A percentile compares a stretch with the other conserved stretches of the same genome.
Evolutionary conservation across 2,329 filamentous ascomycete species (phyloP).

Genomic region (Venturia nashicola): DNA sequence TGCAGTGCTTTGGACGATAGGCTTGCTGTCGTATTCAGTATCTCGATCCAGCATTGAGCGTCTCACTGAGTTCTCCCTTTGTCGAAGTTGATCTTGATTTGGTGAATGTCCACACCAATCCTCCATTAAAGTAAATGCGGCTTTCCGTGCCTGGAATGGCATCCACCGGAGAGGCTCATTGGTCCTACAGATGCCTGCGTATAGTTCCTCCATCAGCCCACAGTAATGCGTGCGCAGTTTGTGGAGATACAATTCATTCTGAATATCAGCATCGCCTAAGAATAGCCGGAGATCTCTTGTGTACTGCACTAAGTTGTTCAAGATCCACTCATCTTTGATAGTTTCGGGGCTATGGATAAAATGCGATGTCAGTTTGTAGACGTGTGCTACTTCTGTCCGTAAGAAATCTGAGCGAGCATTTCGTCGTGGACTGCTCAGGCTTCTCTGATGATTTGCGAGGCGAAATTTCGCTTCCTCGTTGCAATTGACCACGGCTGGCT

Average conservation of each 20-base stretch:
- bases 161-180: slow-evolving; percentile 86
- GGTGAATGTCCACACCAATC: slow-evolving; percentile 98
- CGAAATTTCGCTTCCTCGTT: slow-evolving; percentile 79
- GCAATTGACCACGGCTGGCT: slow-evolving; percentile 73
- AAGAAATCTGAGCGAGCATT: slow-evolving; percentile 56
- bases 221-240: slow-evolving; percentile 88
- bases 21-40: slow-evolving; percentile 56
- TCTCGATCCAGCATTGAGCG: slow-evolving; percentile 75
- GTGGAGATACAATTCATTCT: slow-evolving; percentile 90
- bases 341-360: slow-evolving; percentile 71
- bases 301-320: slow-evolving; percentile 79
- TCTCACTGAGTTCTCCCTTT: slow-evolving; percentile 76
- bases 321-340: slow-evolving; percentile 77
- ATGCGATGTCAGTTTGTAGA: slow-evolving; percentile 87
- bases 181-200: slow-evolving; percentile 78
- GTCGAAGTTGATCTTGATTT: slow-evolving; percentile 68
- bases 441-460: slow-evolving; percentile 65
- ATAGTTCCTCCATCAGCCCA: slow-evolving; percentile 82
- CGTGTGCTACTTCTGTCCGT: slow-evolving; percentile 87
- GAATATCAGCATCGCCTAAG: slow-evolving; percentile 85
- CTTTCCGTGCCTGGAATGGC: slow-evolving; percentile 92
- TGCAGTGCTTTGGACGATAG: slow-evolving; percentile 55
- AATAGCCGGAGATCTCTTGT: slow-evolving; percentile 89
- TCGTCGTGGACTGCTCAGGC: slow-evolving; percentile 67
- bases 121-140: slow-evolving; percentile 92